phyloP scores from a whole-genome alignment of 352 stramenopile species.

The Globisporangium camurandrum region DNA sequence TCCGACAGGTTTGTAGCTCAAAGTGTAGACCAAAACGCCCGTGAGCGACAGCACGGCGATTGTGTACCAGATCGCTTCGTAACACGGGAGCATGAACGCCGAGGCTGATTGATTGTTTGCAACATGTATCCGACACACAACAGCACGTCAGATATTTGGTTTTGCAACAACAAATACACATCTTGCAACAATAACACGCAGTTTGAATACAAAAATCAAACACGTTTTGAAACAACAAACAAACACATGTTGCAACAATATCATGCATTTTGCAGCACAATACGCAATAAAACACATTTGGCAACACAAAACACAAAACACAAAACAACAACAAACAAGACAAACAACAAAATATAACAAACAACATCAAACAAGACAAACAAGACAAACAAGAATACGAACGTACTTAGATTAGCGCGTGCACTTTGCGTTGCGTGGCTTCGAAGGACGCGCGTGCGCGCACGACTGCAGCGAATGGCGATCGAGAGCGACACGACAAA shows the following conservation, averaged over 20 bases:
- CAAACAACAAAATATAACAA: not conserved
- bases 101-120: slow-evolving; percentile 50
- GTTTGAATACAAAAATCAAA: too few relatives aligned
- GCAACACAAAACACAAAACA: too few relatives aligned
- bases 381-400: not conserved
- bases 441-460: slow-evolving; percentile 56
- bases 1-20: slow-evolving; percentile 35
- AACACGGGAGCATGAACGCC: slow-evolving; percentile 85
- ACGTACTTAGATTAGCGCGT: slow-evolving; percentile 71
- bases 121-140: slow-evolving; percentile 4
- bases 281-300: too few relatives aligned
- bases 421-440: slow-evolving; percentile 45
- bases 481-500: slow-evolving; percentile 57
- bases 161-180: too few relatives aligned
- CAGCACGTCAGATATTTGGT: not conserved
- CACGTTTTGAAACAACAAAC: too few relatives aligned
- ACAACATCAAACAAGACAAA: not conserved
- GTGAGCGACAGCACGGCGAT: slow-evolving; percentile 46
- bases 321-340: too few relatives aligned
- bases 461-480: slow-evolving; percentile 68
- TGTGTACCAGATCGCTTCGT: slow-evolving; percentile 80
- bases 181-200: too few relatives aligned
- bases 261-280: too few relatives aligned
- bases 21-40: slow-evolving; percentile 41
- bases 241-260: too few relatives aligned